Conservation (phyloP, 352 stramenopile species). For the Globisporangium mamillatum region DNA sequence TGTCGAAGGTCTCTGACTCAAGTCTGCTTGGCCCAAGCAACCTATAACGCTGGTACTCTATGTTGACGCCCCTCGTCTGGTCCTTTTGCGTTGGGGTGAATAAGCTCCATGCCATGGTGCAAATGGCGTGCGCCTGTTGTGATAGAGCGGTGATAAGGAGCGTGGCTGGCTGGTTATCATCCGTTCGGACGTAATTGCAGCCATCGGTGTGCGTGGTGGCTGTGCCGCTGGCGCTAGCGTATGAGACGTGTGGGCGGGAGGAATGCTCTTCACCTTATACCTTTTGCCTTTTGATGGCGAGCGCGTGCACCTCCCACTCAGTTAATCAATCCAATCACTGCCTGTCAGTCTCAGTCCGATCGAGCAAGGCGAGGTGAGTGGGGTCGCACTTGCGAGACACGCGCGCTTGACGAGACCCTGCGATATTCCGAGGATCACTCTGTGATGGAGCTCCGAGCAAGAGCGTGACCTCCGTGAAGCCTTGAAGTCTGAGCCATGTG, state of each 20-base stretch:
- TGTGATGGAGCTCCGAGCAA: not conserved
- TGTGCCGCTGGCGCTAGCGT: not conserved
- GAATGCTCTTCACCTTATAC: not conserved
- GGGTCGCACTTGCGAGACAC: not conserved
- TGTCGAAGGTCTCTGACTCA: not conserved
- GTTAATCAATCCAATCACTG: not conserved
- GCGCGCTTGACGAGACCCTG: not conserved
- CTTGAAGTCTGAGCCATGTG: conserved; percentile 1
- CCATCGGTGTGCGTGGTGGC: not conserved
- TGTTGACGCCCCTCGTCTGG: not conserved
- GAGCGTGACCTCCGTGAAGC: not conserved
- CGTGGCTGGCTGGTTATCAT: not conserved
- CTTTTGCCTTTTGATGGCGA: not conserved
- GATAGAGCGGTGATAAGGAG: not conserved
- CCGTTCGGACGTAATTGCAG: not conserved
- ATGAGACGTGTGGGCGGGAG: not conserved
- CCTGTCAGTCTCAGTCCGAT: not conserved
- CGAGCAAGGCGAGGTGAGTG: not conserved
- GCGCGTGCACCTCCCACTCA: not conserved
- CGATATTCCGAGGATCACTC: not conserved
- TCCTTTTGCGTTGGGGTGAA: not conserved
- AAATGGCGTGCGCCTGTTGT: not conserved
- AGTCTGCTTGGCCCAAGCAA: no score
- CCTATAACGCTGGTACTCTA: no score
- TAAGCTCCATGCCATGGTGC: not conserved